Evolutionary conservation across 2,329 filamentous ascomycete species (phyloP), one percentile per base, ranked within the genome.

Genomic region (Beauveria brongniartii): DNA sequence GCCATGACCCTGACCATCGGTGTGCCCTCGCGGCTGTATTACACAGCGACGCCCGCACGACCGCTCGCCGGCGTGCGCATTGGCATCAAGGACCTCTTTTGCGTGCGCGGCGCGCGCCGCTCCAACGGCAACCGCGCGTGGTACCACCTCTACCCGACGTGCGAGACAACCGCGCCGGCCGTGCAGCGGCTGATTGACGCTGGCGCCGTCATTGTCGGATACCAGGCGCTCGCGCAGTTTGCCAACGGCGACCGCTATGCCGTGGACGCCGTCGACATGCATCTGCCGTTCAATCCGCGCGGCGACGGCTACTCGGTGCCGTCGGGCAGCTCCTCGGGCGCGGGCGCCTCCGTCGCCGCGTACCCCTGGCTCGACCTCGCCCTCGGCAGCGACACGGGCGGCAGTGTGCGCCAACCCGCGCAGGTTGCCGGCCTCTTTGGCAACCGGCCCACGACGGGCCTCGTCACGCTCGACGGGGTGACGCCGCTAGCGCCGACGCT

Each of bases 1-100:
- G 67, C 68, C 2, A 64, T 65, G 1, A 65, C 69, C 1, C 57
- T 70, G 41, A 71, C 72, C 24, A 66, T 80, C 37, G 77, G 61
- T 66, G 85, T 88, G 0, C 84, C 84, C 4, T 87, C 83, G 7
- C 77, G 85, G 10, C 72, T 87, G 0, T 86, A 86, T 71, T 84
- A 76, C 70, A 79, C 75, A 2, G 78, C 75, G 51, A 82, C 80
- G 0, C 66, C 70, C 0, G 73, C 77, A n/a, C 79, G 82, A 66
- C 84, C 84, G 1, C 74, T 88, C 0, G 80, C 82, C 5, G 85
- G 86, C 20, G 46, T 51, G 24, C 46, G 55, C 3, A 22, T 59
- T 30, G 55, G 46, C 24, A 34, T 62, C 40, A 86, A 87, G 65
- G 84, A 86, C 64, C 81, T 84, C 53, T 82, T 76, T 62, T 76